Evolutionary conservation across 768 basidiomycete species (phyloP).

Genomic region (Ephemerocybe angulata): DNA sequence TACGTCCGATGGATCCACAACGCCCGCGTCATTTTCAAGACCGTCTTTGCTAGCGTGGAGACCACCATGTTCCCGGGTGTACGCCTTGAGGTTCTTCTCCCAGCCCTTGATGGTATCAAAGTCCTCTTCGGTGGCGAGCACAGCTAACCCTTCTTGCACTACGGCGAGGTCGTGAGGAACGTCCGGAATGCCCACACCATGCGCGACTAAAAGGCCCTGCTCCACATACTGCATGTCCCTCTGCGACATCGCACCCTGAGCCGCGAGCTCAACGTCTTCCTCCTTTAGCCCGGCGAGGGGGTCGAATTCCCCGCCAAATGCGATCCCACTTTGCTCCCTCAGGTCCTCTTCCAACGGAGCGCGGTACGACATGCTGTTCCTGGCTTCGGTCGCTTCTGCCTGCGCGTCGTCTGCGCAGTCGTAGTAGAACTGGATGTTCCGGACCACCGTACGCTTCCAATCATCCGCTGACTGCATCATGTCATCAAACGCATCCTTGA

Average conservation of each 20-base stretch:
- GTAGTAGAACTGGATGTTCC: constrained; percentile 3
- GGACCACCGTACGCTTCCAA: neutral
- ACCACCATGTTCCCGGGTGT: neutral
- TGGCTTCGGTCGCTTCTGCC: constrained; percentile 1
- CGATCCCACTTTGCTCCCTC: neutral
- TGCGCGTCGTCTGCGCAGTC: constrained; percentile 2
- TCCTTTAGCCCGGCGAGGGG: neutral
- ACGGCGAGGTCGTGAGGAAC: neutral
- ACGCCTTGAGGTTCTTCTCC: neutral
- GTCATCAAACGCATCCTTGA: constrained; percentile 16
- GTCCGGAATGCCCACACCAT: neutral
- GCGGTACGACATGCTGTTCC: constrained; percentile 7
- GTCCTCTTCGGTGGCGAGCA: neutral
- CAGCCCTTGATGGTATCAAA: neutral
- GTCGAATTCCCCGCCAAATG: neutral
- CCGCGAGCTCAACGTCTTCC: neutral
- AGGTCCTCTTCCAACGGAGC: neutral
- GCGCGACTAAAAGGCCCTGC: neutral
- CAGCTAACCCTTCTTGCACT: neutral
- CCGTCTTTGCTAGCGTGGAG: neutral
- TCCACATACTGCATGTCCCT: neutral
- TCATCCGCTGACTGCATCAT: neutral
- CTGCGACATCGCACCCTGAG: neutral
- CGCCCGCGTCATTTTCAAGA: too few species aligned
- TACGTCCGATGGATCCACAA: too few species aligned